Base-by-base conservation (phyloP, 202 grass and related monocot species). In the Bolboschoenoplectus hybrid region DNA sequence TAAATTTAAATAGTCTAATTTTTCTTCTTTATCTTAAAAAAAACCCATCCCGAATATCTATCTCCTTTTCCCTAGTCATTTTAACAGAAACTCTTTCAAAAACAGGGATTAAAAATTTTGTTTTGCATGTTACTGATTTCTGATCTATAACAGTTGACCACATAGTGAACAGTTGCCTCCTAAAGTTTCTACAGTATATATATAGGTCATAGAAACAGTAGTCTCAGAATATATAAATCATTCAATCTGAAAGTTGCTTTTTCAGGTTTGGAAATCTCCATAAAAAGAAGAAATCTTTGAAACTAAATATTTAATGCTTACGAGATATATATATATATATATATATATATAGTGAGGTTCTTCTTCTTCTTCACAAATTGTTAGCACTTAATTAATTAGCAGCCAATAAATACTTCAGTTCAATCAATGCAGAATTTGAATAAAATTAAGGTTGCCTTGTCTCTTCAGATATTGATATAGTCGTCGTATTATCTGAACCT, bases 111-210 rank as follows among this genome's bases (percentile, higher is more conserved):
- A 41, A 17, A 20, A 43, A 39, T 4, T 20, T 80, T 78, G 50
- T 57, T 78, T 26, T 17, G 5, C 6, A 43, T 80, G 53, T 14
- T 43, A 80, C 26, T 80, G 55, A 36, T 78, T 16, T 14, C 51
- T 35, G 14, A 40, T 60, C 19, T 75, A 63, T 52, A 75, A 20
- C 7, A 75, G 71, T 75, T 75, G 71, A 75, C 71, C n/a, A 26
- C 26, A 35, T 74, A 12, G 45, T 40, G 6, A 79, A 58, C 35
- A 58, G 52, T 79, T 41, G 50, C 34, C 14, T 79, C 36, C 75
- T 41, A 41, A 79, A 79, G 52, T 41, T 79, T 79, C 7, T 41
- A 60, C 52, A 79, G 52, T 71, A 41, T 17, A 58, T 70, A 45
- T 71, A 79, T 57, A 58, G 2, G 14, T 58, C 35, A 52, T 39